These are phyloP conservation scores for Amniculicola lignicola DNA, from an alignment of 495 filamentous ascomycete species.

Conservation along the genomic window DNA sequence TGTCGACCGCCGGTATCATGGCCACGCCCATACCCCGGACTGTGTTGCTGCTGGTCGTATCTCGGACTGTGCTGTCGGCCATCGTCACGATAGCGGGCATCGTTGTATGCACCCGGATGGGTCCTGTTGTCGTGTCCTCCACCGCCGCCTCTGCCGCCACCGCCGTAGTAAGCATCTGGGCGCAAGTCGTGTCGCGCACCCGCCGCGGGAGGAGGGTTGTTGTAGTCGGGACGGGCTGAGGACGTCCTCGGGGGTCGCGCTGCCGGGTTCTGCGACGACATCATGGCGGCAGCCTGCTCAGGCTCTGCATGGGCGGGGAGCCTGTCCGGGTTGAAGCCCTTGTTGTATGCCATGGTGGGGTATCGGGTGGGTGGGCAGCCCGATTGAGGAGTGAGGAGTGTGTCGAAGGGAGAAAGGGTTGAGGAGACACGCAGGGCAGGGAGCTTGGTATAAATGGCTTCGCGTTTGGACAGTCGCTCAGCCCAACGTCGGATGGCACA, in stretches of 20 bases:
- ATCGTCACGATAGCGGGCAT: slow-evolving; percentile 29
- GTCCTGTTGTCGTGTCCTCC: slow-evolving; percentile 33
- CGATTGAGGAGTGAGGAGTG: neutral
- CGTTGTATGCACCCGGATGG: slow-evolving; percentile 30
- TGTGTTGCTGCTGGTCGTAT: slow-evolving; percentile 41
- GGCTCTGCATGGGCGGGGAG: slow-evolving; percentile 96
- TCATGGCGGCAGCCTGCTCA: slow-evolving; percentile 56
- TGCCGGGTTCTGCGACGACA: slow-evolving; percentile 13
- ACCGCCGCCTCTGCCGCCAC: slow-evolving; percentile 10
- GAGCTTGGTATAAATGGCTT: neutral
- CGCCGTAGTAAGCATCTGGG: slow-evolving; percentile 35
- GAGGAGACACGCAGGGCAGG: neutral
- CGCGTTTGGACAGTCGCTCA: no score
- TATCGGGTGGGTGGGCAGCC: neutral
- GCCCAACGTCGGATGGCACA: no score
- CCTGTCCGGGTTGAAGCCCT: slow-evolving; percentile 90
- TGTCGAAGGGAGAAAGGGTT: neutral
- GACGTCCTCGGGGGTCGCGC: slow-evolving; percentile 22
- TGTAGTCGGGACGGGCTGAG: slow-evolving; percentile 38
- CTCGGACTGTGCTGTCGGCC: slow-evolving; percentile 37
- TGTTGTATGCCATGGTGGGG: slow-evolving; percentile 84
- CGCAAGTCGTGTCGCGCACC: slow-evolving; percentile 17
- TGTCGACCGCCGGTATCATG: no score
- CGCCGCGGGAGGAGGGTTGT: slow-evolving; percentile 37
- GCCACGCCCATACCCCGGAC: slow-evolving; percentile 43